These are phyloP conservation scores for Backusella parvicylindrica DNA, from an alignment of 192 early-diverging fungal genomes.

Conservation along the genomic window DNA sequence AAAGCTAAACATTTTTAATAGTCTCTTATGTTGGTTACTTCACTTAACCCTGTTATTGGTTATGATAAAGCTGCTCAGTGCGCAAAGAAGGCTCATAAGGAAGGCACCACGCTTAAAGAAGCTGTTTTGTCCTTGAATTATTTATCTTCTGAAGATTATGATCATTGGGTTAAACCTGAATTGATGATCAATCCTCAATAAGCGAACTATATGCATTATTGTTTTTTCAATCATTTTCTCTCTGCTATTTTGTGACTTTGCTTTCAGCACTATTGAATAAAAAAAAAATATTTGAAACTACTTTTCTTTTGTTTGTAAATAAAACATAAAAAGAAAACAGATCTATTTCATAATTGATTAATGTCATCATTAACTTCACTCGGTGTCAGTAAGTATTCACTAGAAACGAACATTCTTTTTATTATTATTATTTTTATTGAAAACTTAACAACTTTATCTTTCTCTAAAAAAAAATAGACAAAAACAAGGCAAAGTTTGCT, in stretches of 20 bases:
- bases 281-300: not conserved
- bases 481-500: conserved; percentile 2
- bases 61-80: conserved; percentile 84
- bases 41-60: conserved; percentile 94
- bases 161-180: conserved; percentile 91
- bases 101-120: conserved; percentile 80
- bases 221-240: too few relatives aligned
- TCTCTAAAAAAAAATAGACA: not conserved
- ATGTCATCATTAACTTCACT: conserved; percentile 12
- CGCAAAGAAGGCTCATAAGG: conserved; percentile 98
- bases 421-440: not conserved
- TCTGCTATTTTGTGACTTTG: not conserved
- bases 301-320: not conserved
- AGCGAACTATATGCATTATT: not conserved
- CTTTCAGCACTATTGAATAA: too few relatives aligned
- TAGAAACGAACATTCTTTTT: not conserved
- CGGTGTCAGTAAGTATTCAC: not conserved
- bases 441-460: not conserved
- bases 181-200: conserved; percentile 65
- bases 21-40: conserved; percentile 95
- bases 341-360: not conserved
- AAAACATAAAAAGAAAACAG: not conserved
- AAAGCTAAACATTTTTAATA: too few relatives aligned
- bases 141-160: conserved; percentile 89
- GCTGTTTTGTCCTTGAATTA: conserved; percentile 79